A percentile compares a stretch with the other conserved stretches of the same genome.
These are phyloP conservation scores for Clonostachys byssicola DNA, from an alignment of 2,329 filamentous ascomycete species.

Conservation along the genomic window DNA sequence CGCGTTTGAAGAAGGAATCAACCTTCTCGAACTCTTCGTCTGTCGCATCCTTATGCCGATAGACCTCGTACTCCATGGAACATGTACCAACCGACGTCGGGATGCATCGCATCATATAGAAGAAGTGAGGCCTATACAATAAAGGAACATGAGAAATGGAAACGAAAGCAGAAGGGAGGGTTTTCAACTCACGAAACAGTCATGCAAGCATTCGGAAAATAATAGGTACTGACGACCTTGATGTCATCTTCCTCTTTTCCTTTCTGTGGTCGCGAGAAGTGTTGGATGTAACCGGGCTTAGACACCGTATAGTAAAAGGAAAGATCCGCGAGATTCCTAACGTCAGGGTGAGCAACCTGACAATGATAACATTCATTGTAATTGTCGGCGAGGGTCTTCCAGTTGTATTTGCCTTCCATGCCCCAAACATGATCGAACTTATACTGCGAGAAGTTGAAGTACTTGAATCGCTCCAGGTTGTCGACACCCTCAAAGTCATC, in stretches of 20 bases:
- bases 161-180: constrained; percentile 35
- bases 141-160: background rate
- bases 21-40: background rate
- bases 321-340: constrained; percentile 51
- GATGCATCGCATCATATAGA: constrained; percentile 41
- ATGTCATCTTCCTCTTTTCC: constrained; percentile 43
- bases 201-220: constrained; percentile 46
- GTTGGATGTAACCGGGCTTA: constrained; percentile 42
- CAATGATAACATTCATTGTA: constrained; percentile 66
- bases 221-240: constrained; percentile 39
- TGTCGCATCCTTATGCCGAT: background rate
- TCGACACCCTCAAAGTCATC: constrained; percentile 46
- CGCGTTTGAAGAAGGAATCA: background rate
- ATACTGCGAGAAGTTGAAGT: constrained; percentile 48
- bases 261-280: constrained; percentile 37
- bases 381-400: constrained; percentile 55
- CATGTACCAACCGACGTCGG: background rate
- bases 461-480: constrained; percentile 33
- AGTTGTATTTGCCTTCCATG: constrained; percentile 52
- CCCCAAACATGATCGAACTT: constrained; percentile 53
- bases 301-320: constrained; percentile 48
- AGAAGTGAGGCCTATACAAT: constrained; percentile 31
- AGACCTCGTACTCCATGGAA: background rate
- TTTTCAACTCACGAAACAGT: constrained; percentile 39
- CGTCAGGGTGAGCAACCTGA: constrained; percentile 53